Conservation (phyloP, 2,329 filamentous ascomycete genomes). For the Lanzia echinophila region DNA sequence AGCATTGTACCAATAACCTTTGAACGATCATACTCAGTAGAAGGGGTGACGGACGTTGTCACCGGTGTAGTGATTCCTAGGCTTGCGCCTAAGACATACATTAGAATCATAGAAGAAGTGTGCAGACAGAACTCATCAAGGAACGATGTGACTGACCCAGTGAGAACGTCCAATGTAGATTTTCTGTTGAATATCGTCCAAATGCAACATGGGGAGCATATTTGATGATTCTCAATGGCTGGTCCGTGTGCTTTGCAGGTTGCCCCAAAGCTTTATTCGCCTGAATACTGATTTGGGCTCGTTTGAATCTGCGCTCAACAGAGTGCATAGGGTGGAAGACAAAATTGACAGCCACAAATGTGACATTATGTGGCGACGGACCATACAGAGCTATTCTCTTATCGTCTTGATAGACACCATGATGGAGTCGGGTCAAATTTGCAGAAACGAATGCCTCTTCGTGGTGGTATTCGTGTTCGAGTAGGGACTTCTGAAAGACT, state of each 20-base stretch:
- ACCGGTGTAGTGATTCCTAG: constrained; percentile 2
- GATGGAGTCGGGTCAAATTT: constrained; percentile 1
- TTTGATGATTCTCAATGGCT: constrained; percentile 2
- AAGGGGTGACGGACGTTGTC: constrained; percentile 1
- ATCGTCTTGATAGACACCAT: constrained; percentile 3
- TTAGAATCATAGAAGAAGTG: not conserved
- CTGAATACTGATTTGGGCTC: constrained; percentile 4
- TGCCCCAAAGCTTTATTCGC: not conserved
- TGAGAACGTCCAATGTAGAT: constrained; percentile 5
- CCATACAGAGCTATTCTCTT: constrained; percentile 1
- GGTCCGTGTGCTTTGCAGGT: not conserved
- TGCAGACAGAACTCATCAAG: no score
- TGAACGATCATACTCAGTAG: constrained; percentile 5
- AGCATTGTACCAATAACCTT: constrained; percentile 4
- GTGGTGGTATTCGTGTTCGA: constrained; percentile 4
- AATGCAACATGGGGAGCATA: constrained; percentile 7
- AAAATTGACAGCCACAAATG: constrained; percentile 5
- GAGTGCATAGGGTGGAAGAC: constrained; percentile 4
- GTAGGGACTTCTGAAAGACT: not conserved
- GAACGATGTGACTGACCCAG: not conserved
- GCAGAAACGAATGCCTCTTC: constrained; percentile 7
- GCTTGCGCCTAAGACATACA: not conserved
- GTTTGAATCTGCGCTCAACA: constrained; percentile 1
- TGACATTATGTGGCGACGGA: not conserved
- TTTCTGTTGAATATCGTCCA: constrained; percentile 5